Conservation (phyloP, 2,329 filamentous ascomycete species). For the Cadophora gregata region DNA sequence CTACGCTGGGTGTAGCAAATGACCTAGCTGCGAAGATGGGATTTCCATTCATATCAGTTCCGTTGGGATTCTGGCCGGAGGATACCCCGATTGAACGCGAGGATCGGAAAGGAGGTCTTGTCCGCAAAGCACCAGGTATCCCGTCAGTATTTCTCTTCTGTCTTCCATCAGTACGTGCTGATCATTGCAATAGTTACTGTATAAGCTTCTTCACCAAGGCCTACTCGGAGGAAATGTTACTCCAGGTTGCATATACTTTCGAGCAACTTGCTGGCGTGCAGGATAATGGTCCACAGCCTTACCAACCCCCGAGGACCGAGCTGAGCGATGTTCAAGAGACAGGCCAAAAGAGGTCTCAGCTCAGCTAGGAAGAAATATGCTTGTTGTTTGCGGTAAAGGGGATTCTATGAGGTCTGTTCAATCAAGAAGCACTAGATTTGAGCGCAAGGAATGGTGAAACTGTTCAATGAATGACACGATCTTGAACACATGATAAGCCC, state of each 20-base stretch:
- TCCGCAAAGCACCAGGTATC: neutral
- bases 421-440: no score
- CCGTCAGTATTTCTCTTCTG: conserved; percentile 3
- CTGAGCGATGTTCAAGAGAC: no score
- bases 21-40: neutral
- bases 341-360: no score
- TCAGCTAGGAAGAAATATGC: no score
- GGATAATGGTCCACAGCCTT: no score
- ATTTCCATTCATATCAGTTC: neutral
- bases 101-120: neutral
- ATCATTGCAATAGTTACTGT: neutral
- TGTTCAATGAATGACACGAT: no score
- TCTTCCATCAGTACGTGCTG: neutral
- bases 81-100: neutral
- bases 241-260: conserved; percentile 2
- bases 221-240: neutral
- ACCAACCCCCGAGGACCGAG: no score
- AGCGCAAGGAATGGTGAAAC: no score
- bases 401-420: no score
- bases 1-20: neutral
- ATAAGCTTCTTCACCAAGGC: neutral
- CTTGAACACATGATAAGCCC: no score
- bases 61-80: neutral
- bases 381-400: no score
- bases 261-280: no score